A percentile compares a stretch with the other conserved stretches of the same genome.
phyloP scores from a whole-genome alignment of 169 alveolate genomes.

The Perkinsus marinus region DNA sequence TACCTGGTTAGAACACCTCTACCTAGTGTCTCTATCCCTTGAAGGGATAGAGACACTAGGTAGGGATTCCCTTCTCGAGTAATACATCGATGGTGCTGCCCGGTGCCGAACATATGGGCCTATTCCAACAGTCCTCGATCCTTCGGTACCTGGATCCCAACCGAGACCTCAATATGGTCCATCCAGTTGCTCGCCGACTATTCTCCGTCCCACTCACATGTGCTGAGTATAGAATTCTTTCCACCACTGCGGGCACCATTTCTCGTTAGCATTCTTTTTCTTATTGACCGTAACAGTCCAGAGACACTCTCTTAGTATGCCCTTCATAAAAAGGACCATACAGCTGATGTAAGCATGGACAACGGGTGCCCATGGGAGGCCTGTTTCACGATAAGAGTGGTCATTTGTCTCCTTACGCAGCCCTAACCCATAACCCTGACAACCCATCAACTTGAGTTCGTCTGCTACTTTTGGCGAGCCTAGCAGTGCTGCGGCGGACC shows the following conservation, averaged over 20 bases:
- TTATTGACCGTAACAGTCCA: not conserved
- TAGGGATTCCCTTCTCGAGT: not conserved
- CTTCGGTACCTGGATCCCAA: not conserved
- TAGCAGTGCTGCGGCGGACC: not conserved
- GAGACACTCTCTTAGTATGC: not conserved
- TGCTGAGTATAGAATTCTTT: not conserved
- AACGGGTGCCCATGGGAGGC: not conserved
- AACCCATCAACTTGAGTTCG: not conserved
- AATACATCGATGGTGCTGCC: not conserved
- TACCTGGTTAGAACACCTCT: not conserved
- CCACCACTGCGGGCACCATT: not conserved
- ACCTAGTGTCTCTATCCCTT: no score
- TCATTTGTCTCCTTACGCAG: not conserved
- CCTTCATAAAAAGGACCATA: not conserved
- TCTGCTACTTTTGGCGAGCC: not conserved
- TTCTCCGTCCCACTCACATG: not conserved
- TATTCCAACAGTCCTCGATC: conserved; percentile 7
- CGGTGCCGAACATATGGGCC: conserved; percentile 3
- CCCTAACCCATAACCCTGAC: no score
- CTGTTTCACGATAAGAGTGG: not conserved
- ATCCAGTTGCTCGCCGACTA: no score
- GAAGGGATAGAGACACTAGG: no score
- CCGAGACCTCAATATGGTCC: no score
- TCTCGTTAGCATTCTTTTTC: not conserved
- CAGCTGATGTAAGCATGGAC: not conserved